Percentiles rank a stretch among this genome's conserved stretches.
Conservation (phyloP, 108 stramenopile genomes). For the Skeletonema marinoi region DNA sequence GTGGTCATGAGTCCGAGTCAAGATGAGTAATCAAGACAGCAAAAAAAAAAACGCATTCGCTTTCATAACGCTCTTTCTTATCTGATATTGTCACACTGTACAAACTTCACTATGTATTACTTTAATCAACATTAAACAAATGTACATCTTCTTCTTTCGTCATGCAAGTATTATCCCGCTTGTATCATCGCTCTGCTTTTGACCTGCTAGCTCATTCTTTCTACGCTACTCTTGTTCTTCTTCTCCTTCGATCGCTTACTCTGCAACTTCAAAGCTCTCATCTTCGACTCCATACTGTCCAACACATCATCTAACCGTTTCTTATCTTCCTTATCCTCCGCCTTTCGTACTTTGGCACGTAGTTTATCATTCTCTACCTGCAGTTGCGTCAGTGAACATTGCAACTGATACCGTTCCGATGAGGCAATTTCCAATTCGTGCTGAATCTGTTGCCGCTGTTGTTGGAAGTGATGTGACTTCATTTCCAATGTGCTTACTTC, state of each 20-base stretch:
- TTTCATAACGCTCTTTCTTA: too few species aligned
- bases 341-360: conserved; percentile 1
- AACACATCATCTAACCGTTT: conserved; percentile 37
- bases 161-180: too few species aligned
- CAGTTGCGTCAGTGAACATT: conserved; percentile 1
- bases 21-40: too few species aligned
- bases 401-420: conserved; percentile 15
- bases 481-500: conserved; percentile 11
- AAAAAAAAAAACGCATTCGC: too few species aligned
- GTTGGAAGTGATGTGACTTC: not conserved
- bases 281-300: conserved; percentile 43
- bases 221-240: not conserved
- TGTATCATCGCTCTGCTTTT: too few species aligned
- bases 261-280: conserved; percentile 23
- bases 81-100: not conserved
- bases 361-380: conserved; percentile 28
- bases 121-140: too few species aligned
- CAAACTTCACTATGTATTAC: not conserved
- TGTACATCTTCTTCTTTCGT: too few species aligned
- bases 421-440: conserved; percentile 14
- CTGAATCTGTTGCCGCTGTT: conserved; percentile 4
- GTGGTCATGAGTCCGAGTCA: too few species aligned
- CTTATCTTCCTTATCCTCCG: conserved; percentile 30
- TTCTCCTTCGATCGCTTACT: conserved; percentile 10
- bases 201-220: too few species aligned